Evolutionary conservation across 257 asterid genomes (phyloP).

Genomic region (Salvia splendens): DNA sequence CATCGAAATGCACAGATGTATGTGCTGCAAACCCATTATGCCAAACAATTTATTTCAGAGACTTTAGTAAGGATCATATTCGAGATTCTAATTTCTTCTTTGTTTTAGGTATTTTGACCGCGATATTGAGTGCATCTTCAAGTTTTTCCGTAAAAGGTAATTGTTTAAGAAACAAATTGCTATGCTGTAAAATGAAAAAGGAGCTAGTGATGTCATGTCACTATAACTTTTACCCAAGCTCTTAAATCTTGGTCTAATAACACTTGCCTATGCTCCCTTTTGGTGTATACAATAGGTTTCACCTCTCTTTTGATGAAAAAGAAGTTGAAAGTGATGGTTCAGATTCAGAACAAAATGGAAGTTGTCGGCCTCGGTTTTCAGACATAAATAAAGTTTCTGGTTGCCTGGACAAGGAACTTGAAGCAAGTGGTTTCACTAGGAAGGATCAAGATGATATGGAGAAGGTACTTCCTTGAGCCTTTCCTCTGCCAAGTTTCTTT

Average conservation of each 20-base stretch:
- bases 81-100: constrained; percentile 20
- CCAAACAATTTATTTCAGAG: background rate
- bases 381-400: constrained; percentile 69
- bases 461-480: constrained; percentile 51
- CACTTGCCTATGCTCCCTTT: constrained; percentile 14
- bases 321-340: constrained; percentile 51
- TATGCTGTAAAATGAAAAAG: constrained; percentile 9
- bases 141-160: constrained; percentile 85
- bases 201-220: background rate
- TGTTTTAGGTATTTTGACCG: constrained; percentile 88
- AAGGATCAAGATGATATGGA: constrained; percentile 78
- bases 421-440: constrained; percentile 95
- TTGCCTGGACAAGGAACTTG: constrained; percentile 85
- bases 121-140: constrained; percentile 83
- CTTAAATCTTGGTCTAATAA: constrained; percentile 4
- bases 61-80: constrained; percentile 11
- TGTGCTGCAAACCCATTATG: constrained; percentile 21
- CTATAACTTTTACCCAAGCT: constrained; percentile 9
- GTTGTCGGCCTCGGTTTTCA: constrained; percentile 64
- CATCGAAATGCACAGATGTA: constrained; percentile 91
- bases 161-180: constrained; percentile 27
- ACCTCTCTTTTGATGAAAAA: constrained; percentile 59
- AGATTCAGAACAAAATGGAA: constrained; percentile 55
- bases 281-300: constrained; percentile 50
- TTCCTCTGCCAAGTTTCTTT: constrained; percentile 13